Evolutionary conservation across 768 basidiomycete species (phyloP), one percentile per base, ranked within the genome.

Genomic region (Steccherinum ochraceum): DNA sequence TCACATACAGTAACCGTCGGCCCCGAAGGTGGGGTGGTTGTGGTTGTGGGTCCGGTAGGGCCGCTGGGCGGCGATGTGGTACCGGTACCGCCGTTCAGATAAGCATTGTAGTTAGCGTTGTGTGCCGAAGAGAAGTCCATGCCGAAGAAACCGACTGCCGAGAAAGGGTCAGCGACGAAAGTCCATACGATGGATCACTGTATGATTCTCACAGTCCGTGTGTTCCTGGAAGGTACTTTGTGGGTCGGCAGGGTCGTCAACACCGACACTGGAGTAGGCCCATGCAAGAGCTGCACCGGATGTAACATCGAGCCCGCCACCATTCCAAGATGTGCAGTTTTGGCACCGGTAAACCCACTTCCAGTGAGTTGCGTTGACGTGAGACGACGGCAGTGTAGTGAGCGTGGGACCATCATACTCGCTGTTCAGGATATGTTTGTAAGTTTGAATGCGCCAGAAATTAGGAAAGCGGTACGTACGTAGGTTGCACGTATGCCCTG

Each of bases 291-390:
- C 76, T 40, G 73, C 52, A 19, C 52, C 70, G 30, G 59, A 61
- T 11, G 64, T 57, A 43, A 50, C 58, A 24, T 58, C 57, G 45
- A 67, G 60, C 20, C 81, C 63, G 51, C 68, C 67, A 24, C 71
- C 69, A 13, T 12, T 1, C 74, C 52, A 61, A 81, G 80, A 66
- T 41, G 80, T 76, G 68, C 83, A 84, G 63, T 81, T 77, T 58
- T 82, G 78, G 72, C 83, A 84, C 16, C 80, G 72, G 67, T 75
- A 84, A 3, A 83, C 79, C 76, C 79, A 83, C 54, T 81, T 81
- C 80, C 81, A 83, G 55, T 81, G 78, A 1, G 81, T 83, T 0
- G 78, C 62, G 55, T 81, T 81, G 21, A 82, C 72, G 49, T 65
- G 70, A 13, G 75, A 73, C 5, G 71, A 69, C 3, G 75, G 74